phyloP scores from a whole-genome alignment of 768 basidiomycete genomes.

The Boletus edulis region DNA sequence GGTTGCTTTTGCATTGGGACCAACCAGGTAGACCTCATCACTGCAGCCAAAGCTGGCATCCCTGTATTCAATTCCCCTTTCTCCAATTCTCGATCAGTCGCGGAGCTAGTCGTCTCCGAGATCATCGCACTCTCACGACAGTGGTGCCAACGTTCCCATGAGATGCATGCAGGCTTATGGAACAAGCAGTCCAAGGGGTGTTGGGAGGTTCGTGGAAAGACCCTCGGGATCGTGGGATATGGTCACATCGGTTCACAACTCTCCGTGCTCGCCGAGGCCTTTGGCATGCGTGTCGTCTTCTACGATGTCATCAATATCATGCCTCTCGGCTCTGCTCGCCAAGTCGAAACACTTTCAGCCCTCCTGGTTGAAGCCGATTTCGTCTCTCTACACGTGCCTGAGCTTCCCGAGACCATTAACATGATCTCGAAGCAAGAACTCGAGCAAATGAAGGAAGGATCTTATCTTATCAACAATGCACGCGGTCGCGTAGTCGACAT shows the following conservation, averaged over 20 bases:
- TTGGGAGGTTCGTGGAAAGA: constrained; percentile 98
- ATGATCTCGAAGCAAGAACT: constrained; percentile 83
- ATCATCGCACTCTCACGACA: constrained; percentile 93
- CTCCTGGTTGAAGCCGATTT: constrained; percentile 86
- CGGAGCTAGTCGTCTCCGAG: constrained; percentile 95
- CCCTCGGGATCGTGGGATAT: constrained; percentile 95
- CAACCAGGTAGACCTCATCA: constrained; percentile 90
- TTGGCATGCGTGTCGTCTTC: constrained; percentile 95
- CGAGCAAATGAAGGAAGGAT: constrained; percentile 88
- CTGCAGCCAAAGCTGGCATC: constrained; percentile 84
- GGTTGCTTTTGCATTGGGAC: constrained; percentile 99
- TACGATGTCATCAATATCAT: constrained; percentile 95
- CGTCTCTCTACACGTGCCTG: constrained; percentile 94
- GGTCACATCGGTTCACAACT: constrained; percentile 98
- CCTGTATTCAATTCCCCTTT: constrained; percentile 99
- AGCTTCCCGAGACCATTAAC: constrained; percentile 92
- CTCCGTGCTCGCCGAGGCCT: constrained; percentile 93
- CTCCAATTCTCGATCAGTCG: constrained; percentile 98
- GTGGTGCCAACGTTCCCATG: constrained; percentile 82
- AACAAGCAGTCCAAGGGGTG: constrained; percentile 99
- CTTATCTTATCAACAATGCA: constrained; percentile 98
- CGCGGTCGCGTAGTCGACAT: constrained; percentile 96
- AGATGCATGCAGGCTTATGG: constrained; percentile 90
- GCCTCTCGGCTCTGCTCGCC: constrained; percentile 93
- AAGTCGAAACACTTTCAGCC: constrained; percentile 74